These are phyloP conservation scores for Lactifluus hygrophoroides DNA, from an alignment of 768 basidiomycete species.

Conservation along the genomic window DNA sequence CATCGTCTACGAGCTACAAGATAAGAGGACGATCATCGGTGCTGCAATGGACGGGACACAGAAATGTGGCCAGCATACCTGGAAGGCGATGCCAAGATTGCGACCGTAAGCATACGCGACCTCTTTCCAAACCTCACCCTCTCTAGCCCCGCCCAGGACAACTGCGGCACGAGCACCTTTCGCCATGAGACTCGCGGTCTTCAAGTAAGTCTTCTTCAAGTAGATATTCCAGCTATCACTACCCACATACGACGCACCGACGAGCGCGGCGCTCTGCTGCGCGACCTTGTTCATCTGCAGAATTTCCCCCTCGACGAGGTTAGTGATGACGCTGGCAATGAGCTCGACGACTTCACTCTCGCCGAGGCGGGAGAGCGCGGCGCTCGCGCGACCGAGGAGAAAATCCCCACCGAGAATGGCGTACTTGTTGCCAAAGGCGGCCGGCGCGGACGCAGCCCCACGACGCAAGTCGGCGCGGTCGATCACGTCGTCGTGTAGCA, in stretches of 20 bases:
- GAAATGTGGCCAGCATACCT: constrained; percentile 40
- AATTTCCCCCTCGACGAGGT: constrained; percentile 95
- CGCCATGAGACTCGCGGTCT: constrained; percentile 86
- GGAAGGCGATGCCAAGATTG: constrained; percentile 92
- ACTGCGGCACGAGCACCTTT: constrained; percentile 80
- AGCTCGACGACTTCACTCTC: constrained; percentile 88
- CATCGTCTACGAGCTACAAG: constrained; percentile 84
- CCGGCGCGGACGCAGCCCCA: constrained; percentile 56
- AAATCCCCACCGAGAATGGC: constrained; percentile 94
- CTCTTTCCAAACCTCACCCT: constrained; percentile 81
- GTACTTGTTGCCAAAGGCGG: constrained; percentile 85
- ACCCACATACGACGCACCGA: constrained; percentile 26
- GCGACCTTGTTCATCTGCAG: constrained; percentile 58
- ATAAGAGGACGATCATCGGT: not conserved
- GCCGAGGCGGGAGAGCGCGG: constrained; percentile 80
- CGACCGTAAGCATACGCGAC: constrained; percentile 86
- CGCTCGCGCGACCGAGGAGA: constrained; percentile 82
- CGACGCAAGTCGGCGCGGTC: constrained; percentile 69
- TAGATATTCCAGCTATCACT: constrained; percentile 65
- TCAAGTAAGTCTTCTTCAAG: constrained; percentile 87
- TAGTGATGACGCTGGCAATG: constrained; percentile 84
- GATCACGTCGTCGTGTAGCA: constrained; percentile 88
- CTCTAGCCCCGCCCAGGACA: constrained; percentile 72
- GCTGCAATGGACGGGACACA: not conserved
- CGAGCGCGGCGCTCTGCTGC: constrained; percentile 31